These are phyloP conservation scores for Cafeteria roenbergensis DNA, from an alignment of 108 stramenopile species.

Conservation along the genomic window DNA sequence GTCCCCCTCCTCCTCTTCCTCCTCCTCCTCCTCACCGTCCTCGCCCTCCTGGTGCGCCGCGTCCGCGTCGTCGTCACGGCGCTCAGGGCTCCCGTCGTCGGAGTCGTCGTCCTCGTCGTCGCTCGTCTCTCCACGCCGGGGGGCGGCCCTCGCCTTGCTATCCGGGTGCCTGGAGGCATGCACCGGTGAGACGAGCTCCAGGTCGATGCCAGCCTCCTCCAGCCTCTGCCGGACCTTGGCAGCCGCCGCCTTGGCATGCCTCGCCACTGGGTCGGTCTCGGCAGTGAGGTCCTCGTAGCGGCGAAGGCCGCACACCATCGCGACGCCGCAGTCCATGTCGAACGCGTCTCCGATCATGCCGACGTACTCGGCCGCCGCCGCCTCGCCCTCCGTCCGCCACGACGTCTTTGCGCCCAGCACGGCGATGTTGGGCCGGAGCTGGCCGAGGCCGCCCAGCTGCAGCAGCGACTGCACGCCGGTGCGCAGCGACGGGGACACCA, in stretches of 20 bases:
- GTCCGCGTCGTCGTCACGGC: too few species aligned
- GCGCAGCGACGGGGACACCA: conserved; percentile 14
- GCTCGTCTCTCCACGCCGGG: too few species aligned
- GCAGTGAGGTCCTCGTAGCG: neutral
- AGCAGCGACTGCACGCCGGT: conserved; percentile 13
- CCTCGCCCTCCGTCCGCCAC: conserved; percentile 1
- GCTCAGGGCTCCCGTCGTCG: too few species aligned
- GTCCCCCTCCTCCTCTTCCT: too few species aligned
- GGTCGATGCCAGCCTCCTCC: too few species aligned
- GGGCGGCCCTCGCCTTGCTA: too few species aligned
- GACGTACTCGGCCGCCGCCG: conserved; percentile 12
- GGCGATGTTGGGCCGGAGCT: conserved; percentile 9
- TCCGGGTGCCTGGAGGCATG: neutral
- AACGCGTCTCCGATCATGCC: conserved; percentile 15
- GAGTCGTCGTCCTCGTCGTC: too few species aligned
- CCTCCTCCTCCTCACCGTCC: too few species aligned
- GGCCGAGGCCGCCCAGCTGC: conserved; percentile 13
- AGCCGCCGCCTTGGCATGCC: too few species aligned
- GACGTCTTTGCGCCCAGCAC: conserved; percentile 6
- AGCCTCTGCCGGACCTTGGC: too few species aligned
- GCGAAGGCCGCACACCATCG: neutral
- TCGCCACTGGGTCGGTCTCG: too few species aligned
- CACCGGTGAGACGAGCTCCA: neutral
- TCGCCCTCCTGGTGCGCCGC: too few species aligned
- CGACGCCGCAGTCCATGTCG: conserved; percentile 9